Base-by-base conservation (phyloP, 495 filamentous ascomycete species). In the Penicillium subrubescens region DNA sequence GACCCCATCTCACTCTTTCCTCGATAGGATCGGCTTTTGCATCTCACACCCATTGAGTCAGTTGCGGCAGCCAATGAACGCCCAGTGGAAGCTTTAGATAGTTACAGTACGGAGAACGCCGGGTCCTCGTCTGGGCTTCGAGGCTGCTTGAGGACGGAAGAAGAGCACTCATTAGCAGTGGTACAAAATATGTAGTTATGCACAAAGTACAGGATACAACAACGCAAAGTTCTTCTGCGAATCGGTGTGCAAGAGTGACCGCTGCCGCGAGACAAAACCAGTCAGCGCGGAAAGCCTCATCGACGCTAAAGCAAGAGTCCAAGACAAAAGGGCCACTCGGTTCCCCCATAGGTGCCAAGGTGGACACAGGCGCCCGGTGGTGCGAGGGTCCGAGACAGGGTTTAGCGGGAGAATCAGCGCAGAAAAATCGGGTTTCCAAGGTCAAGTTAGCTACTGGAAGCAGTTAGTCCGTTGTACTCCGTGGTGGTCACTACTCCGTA, bases 331-430 rank as follows among this genome's bases (percentile, higher is more conserved):
- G 57, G 14, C 57, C 57, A 44, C 34, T 27, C 27, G 17, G 41
- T 46, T 46, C 19, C 48, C 12, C 48, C 25, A 25, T 51, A 50
- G 29, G 25, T 27, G 25, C 25, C 25, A 27, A 2, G 25, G 35
- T 48, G 56, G 63, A 58, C 60, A 63, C 39, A n/a, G 39, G 37
- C 23, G 14, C 33, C 19, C 31, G 53, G 46, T 23, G 44, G 62
- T 43, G 52, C 55, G 59, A 71, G 31, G 53, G 57, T 56, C 57
- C 67, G 64, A 67, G 69, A 67, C 64, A 70, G 61, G 61, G 59
- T 48, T 57, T 64, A 62, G 39, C 29, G 25, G 12, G 25, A 52
- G 48, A 52, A 15, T 31, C 23, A 17, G 2, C 48, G 6, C 25
- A 11, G 48, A 52, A 31, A 31, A 52, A 29, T 51, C 48, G 48